A percentile compares a stretch with the other conserved stretches of the same genome.
These are phyloP conservation scores for Picea engelmannii DNA, from an alignment of 83 land plant species.

Conservation along the genomic window DNA sequence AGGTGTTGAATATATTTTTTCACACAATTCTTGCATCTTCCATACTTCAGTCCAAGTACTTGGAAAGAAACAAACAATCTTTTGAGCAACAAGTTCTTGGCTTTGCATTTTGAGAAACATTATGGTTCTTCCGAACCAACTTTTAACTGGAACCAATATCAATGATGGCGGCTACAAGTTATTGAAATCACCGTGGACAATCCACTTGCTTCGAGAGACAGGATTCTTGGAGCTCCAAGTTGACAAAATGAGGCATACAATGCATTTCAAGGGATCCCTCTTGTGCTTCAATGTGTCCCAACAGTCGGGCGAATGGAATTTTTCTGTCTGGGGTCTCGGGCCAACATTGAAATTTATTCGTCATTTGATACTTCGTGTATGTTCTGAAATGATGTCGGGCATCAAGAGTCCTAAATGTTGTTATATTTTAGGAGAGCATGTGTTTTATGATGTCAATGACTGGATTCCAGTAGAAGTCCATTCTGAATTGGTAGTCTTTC, in stretches of 20 bases:
- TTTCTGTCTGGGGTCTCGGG: conserved; percentile 59
- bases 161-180: conserved; percentile 4
- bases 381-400: conserved; percentile 7
- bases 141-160: background rate
- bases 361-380: conserved; percentile 45
- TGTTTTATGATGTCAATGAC: background rate
- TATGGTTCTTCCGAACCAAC: background rate
- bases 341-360: conserved; percentile 47
- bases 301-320: conserved; percentile 58
- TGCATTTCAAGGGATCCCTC: conserved; percentile 33
- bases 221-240: conserved; percentile 9
- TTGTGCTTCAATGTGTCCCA: conserved; percentile 40
- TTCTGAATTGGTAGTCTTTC: conserved; percentile 14
- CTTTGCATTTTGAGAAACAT: background rate
- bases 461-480: background rate
- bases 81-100: no score
- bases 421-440: background rate
- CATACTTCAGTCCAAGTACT: background rate
- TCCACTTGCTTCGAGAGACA: background rate
- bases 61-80: background rate
- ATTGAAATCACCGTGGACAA: background rate
- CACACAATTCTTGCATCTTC: background rate
- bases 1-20: background rate
- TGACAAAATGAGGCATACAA: conserved; percentile 25
- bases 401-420: conserved; percentile 11